A percentile compares a stretch with the other conserved stretches of the same genome.
phyloP scores from a whole-genome alignment of 495 filamentous ascomycete genomes.

The Trichocladium uniseriatum region DNA sequence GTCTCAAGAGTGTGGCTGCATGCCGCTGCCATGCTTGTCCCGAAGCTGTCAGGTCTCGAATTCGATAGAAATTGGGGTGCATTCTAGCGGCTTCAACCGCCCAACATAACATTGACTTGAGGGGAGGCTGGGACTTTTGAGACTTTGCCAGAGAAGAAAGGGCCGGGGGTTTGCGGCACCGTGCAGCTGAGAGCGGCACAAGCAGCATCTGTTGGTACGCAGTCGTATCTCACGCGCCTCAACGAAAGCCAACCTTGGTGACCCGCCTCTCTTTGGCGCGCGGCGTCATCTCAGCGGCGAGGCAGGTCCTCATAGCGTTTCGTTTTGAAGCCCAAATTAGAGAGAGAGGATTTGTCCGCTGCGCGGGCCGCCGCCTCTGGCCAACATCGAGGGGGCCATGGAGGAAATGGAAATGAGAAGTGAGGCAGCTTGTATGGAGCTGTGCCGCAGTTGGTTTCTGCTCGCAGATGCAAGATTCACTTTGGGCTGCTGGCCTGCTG shows the following conservation, averaged over 20 bases:
- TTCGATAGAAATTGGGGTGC: no score
- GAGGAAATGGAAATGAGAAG: not conserved
- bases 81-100: not conserved
- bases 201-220: not conserved
- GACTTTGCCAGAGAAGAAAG: not conserved
- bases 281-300: not conserved
- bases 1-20: constrained; percentile 4
- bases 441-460: constrained; percentile 9
- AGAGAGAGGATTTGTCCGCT: constrained; percentile 1
- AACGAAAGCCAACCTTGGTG: not conserved
- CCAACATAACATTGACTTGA: not conserved
- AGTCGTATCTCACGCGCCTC: not conserved
- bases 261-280: not conserved
- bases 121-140: not conserved
- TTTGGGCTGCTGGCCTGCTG: not conserved
- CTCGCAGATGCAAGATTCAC: not conserved
- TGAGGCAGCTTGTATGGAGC: no score
- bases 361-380: constrained; percentile 4
- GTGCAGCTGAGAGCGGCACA: constrained; percentile 3
- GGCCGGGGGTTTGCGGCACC: not conserved
- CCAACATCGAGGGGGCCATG: constrained; percentile 3
- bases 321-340: constrained; percentile 5
- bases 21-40: not conserved
- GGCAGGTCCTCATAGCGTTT: constrained; percentile 2
- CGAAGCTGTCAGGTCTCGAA: no score